phyloP scores from a whole-genome alignment of 352 stramenopile genomes.

The Phytophthora pluvialis region DNA sequence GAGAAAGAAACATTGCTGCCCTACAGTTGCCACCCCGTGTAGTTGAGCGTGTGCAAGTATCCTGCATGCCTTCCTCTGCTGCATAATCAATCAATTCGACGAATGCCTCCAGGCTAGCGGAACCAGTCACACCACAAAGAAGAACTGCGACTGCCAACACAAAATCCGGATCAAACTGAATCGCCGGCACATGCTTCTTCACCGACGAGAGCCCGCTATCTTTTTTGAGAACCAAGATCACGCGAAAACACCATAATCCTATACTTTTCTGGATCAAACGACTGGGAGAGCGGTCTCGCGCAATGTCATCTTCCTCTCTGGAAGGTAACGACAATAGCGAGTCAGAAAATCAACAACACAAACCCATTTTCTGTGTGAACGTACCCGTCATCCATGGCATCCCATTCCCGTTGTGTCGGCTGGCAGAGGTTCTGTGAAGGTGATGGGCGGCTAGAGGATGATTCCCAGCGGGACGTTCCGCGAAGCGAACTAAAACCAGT shows the following conservation, averaged over 20 bases:
- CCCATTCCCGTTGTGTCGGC: slow-evolving; percentile 31
- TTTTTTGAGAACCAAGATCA: slow-evolving; percentile 82
- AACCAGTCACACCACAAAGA: slow-evolving; percentile 61
- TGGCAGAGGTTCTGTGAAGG: slow-evolving; percentile 19
- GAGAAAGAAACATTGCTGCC: slow-evolving; percentile 54
- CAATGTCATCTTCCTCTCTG: slow-evolving; percentile 36
- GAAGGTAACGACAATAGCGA: slow-evolving; percentile 10
- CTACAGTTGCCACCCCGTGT: slow-evolving; percentile 36
- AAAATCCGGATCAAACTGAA: slow-evolving; percentile 74
- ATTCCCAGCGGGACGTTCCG: slow-evolving; percentile 29
- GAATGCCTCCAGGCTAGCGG: slow-evolving; percentile 64
- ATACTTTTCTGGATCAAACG: slow-evolving; percentile 43
- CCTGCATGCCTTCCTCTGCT: slow-evolving; percentile 47
- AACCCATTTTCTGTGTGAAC: slow-evolving; percentile 6
- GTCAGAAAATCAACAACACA: slow-evolving; percentile 2
- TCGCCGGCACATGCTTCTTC: slow-evolving; percentile 43
- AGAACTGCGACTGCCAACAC: slow-evolving; percentile 65
- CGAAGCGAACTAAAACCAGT: slow-evolving; percentile 30
- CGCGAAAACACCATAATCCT: slow-evolving; percentile 73
- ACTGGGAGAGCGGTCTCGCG: slow-evolving; percentile 35
- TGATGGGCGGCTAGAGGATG: slow-evolving; percentile 9
- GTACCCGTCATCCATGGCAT: slow-evolving; percentile 55
- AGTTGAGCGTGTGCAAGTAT: slow-evolving; percentile 28
- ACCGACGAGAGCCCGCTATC: slow-evolving; percentile 70
- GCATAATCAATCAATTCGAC: slow-evolving; percentile 61